Base-by-base conservation (phyloP, 2,329 filamentous ascomycete genomes). In the Coniosporium tulheliwenetii region DNA sequence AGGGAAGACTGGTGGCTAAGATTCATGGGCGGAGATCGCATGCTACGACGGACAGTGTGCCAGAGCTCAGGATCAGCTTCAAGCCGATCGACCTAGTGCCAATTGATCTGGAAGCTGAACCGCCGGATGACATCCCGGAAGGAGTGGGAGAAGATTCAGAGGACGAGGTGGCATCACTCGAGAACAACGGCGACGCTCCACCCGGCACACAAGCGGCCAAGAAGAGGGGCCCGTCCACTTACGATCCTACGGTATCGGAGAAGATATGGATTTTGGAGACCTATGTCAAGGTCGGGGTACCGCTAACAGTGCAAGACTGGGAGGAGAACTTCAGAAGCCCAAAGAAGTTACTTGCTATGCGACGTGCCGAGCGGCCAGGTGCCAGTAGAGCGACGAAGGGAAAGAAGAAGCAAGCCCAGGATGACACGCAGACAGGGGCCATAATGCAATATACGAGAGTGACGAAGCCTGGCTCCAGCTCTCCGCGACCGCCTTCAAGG, bases 1-100 rank as follows among this genome's bases (percentile, higher is more conserved):
- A 77, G 55, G 52, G 65, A 42, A 54, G 61, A 5, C 59, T 84
- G 10, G 67, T 93, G 15, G 73, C 71, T 41, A 71, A 70, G 1
- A 77, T 95, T 8, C 77, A 78, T 40, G 77, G 71, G 4, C 73
- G 71, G 38, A 70, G 89, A 43, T 66, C 66, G 5, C 86, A 93
- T 57, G 71, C 75, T 36, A 79, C 74, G 40, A 87, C 81, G 0
- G 89, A 93, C 53, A 76, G 71, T 1, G 75, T 77, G 4, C 70
- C 77, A 1, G 89, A 96, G 55, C 58, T 95, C 8, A 79, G 89
- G 5, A 61, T 96, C 15, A 77, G 82, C 1, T 93, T 82, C 52
- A 66, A 79, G 4, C 91, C 91, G 0, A 69, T 76, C 2, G 72
- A 82, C 29, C 70, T 95, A 12, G 84, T 94, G 2, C 77, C 77